A percentile compares a stretch with the other conserved stretches of the same genome.
Evolutionary conservation across 106 monocot genomes (phyloP).

Genomic region (Allium cepa): DNA sequence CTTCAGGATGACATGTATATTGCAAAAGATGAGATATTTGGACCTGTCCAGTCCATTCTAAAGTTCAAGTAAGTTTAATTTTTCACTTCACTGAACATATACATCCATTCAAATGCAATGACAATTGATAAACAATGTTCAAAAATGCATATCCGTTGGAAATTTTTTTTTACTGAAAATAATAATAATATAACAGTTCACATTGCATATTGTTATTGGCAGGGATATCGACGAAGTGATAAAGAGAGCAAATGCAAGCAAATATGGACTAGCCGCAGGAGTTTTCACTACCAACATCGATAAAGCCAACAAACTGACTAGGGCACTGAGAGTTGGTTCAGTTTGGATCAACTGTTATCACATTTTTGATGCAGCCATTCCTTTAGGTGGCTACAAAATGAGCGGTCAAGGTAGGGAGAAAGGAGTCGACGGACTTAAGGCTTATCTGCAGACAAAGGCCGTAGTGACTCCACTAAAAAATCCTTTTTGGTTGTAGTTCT

Average conservation of each 20-base stretch:
- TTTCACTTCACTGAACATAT: too few species aligned
- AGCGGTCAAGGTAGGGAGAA: constrained; percentile 88
- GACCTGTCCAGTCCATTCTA: constrained; percentile 86
- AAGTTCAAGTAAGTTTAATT: constrained; percentile 72
- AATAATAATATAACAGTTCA: too few species aligned
- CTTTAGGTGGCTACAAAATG: constrained; percentile 96
- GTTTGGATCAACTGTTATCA: constrained; percentile 90
- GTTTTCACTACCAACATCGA: constrained; percentile 75
- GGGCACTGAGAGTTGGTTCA: constrained; percentile 56
- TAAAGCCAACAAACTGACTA: constrained; percentile 70
- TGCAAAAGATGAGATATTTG: constrained; percentile 88
- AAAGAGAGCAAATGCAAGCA: constrained; percentile 45
- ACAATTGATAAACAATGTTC: too few species aligned
- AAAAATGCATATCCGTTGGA: too few species aligned
- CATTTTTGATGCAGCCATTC: constrained; percentile 79
- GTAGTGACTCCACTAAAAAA: constrained; percentile 70
- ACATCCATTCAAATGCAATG: too few species aligned
- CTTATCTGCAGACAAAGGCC: constrained; percentile 77
- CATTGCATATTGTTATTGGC: too few species aligned
- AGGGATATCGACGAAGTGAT: constrained; percentile 57
- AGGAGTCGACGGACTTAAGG: constrained; percentile 80
- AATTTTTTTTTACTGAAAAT: too few species aligned
- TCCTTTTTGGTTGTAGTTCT: constrained; percentile 53
- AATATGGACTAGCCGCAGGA: constrained; percentile 77
- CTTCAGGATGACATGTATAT: constrained; percentile 74